Conservation (phyloP, 805 yeast species). For the Naumovozyma baii region DNA sequence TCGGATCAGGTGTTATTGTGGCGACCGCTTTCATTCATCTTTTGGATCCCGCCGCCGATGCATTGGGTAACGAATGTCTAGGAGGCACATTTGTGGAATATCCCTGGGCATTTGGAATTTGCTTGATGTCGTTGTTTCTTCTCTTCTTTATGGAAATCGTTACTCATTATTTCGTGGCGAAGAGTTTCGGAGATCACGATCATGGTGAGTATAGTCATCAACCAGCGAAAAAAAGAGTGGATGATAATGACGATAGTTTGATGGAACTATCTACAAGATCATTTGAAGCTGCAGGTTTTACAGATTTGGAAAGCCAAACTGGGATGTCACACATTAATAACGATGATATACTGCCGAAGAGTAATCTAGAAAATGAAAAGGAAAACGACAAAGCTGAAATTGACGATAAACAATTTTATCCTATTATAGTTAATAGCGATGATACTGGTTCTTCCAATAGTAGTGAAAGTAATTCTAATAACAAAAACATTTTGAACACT, state of each 20-base stretch:
- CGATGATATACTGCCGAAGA: not conserved
- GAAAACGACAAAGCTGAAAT: not conserved
- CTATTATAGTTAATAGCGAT: not conserved
- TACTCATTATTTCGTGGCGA: constrained; percentile 36
- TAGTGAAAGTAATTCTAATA: not conserved
- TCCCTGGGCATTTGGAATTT: constrained; percentile 50
- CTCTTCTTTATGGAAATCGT: constrained; percentile 42
- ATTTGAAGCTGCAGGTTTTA: not conserved
- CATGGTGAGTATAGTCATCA: not conserved
- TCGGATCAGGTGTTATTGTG: constrained; percentile 70
- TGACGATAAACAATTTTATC: not conserved
- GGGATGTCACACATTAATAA: not conserved
- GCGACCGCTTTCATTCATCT: constrained; percentile 70
- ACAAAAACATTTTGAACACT: not conserved
- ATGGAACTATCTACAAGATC: too few species aligned
- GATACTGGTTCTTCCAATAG: not conserved
- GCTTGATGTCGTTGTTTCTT: constrained; percentile 37
- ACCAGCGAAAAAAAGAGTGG: not conserved
- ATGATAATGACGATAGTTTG: not conserved
- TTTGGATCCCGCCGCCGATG: constrained; percentile 40
- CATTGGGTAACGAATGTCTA: constrained; percentile 41
- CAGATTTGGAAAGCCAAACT: not conserved
- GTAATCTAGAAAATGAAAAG: not conserved
- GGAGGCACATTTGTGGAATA: constrained; percentile 48
- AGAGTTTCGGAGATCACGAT: constrained; percentile 17